A percentile compares a stretch with the other conserved stretches of the same genome.
Evolutionary conservation across 345 rosid genomes (phyloP).

Genomic region (Aquilaria malaccensis): DNA sequence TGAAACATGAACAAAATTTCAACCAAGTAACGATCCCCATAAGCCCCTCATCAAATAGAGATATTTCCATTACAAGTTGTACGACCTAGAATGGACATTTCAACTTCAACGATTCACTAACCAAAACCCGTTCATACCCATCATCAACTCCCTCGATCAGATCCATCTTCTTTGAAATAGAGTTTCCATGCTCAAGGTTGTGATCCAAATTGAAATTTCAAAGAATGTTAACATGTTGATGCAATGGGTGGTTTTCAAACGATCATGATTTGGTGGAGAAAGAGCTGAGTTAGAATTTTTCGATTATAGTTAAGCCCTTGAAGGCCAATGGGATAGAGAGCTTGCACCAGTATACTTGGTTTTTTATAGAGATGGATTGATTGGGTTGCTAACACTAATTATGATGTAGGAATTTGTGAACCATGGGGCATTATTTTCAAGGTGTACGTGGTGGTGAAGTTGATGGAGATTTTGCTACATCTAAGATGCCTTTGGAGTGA

Average conservation of each 20-base stretch:
- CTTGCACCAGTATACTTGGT: slow-evolving; percentile 46
- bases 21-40: slow-evolving; percentile 19
- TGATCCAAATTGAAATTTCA: slow-evolving; percentile 18
- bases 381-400: slow-evolving; percentile 30
- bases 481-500: slow-evolving; percentile 42
- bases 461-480: slow-evolving; percentile 29
- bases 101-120: slow-evolving; percentile 28
- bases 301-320: slow-evolving; percentile 46
- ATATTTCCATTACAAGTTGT: slow-evolving; percentile 49
- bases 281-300: slow-evolving; percentile 28
- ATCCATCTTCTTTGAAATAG: slow-evolving; percentile 39
- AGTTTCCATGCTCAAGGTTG: slow-evolving; percentile 54
- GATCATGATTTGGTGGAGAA: slow-evolving; percentile 18
- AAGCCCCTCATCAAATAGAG: slow-evolving; percentile 43
- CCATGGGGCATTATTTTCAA: slow-evolving; percentile 57
- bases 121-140: slow-evolving; percentile 32
- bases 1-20: no score
- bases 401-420: slow-evolving; percentile 66
- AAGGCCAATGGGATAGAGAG: slow-evolving; percentile 42
- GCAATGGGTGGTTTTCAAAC: slow-evolving; percentile 29
- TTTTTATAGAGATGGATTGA: slow-evolving; percentile 47
- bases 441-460: slow-evolving; percentile 49
- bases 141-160: slow-evolving; percentile 37
- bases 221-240: slow-evolving; percentile 26
- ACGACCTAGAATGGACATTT: slow-evolving; percentile 39